phyloP scores from a whole-genome alignment of 1,284 basidiomycete genomes.

The Entoloma clypeatum region DNA sequence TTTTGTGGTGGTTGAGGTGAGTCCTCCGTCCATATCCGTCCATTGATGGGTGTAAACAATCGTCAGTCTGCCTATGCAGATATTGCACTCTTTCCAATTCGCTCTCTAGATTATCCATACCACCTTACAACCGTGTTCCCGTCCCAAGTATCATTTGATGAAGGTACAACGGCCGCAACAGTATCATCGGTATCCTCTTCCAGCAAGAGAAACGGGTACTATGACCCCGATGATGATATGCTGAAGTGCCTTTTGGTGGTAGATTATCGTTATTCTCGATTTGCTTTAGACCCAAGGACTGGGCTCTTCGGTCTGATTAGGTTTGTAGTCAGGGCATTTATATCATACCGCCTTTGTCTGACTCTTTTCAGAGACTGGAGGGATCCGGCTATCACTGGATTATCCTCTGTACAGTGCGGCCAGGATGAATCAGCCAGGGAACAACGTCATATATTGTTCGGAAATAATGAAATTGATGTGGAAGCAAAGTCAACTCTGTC shows the following conservation, averaged over 20 bases:
- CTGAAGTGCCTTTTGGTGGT: conserved; percentile 57
- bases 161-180: conserved; percentile 11
- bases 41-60: conserved; percentile 15
- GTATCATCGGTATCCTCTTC: conserved; percentile 20
- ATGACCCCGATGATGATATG: conserved; percentile 32
- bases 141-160: conserved; percentile 21
- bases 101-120: conserved; percentile 70
- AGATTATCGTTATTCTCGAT: conserved; percentile 88
- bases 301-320: conserved; percentile 83
- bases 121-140: conserved; percentile 78
- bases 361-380: conserved; percentile 77
- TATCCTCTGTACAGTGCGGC: conserved; percentile 62
- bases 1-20: conserved; percentile 87
- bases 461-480: conserved; percentile 88
- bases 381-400: conserved; percentile 74
- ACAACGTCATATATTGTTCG: conserved; percentile 79
- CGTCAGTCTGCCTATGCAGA: conserved; percentile 78
- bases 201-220: conserved; percentile 22
- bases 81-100: conserved; percentile 72
- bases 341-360: conserved; percentile 8
- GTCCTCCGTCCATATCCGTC: conserved; percentile 24
- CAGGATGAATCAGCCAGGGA: conserved; percentile 49
- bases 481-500: conserved; percentile 81
- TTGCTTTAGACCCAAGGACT: conserved; percentile 81
- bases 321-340: conserved; percentile 34